phyloP scores from a whole-genome alignment of 768 basidiomycete species.

The Calocybe cyanea region DNA sequence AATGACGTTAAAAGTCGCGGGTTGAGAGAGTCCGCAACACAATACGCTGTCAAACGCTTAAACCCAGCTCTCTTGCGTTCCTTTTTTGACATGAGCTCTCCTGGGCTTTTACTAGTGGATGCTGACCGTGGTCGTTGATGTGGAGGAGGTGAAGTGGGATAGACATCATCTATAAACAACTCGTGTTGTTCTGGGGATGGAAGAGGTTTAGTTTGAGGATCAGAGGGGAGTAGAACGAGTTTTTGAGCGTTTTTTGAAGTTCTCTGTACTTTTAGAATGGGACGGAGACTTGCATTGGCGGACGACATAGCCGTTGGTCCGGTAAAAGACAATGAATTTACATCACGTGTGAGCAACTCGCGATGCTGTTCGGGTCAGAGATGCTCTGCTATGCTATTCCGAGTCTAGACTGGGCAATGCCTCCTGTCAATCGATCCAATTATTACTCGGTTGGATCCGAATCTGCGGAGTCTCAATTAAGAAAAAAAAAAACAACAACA shows the following conservation, averaged over 20 bases:
- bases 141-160: too few species aligned
- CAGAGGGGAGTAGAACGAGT: slow-evolving; percentile 86
- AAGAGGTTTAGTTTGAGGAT: slow-evolving; percentile 80
- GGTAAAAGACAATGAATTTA: too few species aligned
- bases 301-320: slow-evolving; percentile 27
- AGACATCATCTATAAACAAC: too few species aligned
- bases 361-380: too few species aligned
- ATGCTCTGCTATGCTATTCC: too few species aligned
- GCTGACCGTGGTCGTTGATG: too few species aligned
- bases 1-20: slow-evolving; percentile 83
- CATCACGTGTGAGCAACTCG: too few species aligned
- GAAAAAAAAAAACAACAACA: background rate
- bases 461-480: background rate
- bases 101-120: slow-evolving; percentile 59
- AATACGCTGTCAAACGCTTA: slow-evolving; percentile 86
- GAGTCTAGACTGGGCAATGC: too few species aligned
- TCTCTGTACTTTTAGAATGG: slow-evolving; percentile 62
- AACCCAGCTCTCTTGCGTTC: slow-evolving; percentile 80
- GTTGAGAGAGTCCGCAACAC: slow-evolving; percentile 78
- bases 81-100: slow-evolving; percentile 85
- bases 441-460: background rate
- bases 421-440: too few species aligned
- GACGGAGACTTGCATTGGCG: too few species aligned
- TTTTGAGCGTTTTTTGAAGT: slow-evolving; percentile 91
- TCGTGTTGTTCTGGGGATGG: slow-evolving; percentile 7